Percentiles rank a stretch among this genome's conserved stretches.
Evolutionary conservation across 306 rosid species (phyloP).

Genomic region (Erythrophleum fordii): DNA sequence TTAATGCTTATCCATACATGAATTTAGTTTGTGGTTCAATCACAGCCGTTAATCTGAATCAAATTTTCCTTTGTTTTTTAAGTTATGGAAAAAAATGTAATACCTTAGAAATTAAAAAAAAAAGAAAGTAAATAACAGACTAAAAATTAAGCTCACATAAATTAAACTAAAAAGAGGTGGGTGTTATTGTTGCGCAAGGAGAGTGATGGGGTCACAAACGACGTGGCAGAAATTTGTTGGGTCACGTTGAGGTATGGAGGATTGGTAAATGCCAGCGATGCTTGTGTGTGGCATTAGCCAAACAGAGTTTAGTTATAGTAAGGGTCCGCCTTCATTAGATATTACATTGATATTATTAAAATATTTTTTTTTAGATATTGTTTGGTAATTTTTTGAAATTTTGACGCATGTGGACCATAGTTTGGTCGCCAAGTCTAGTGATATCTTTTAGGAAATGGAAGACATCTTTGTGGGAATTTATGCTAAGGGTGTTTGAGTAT

Average conservation of each 20-base stretch:
- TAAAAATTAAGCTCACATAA: neutral
- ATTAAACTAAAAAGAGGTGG: conserved; percentile 26
- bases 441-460: conserved; percentile 31
- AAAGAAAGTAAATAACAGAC: neutral
- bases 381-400: conserved; percentile 18
- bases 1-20: conserved; percentile 60
- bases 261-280: conserved; percentile 31
- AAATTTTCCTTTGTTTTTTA: too few relatives aligned
- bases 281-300: conserved; percentile 43
- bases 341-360: neutral
- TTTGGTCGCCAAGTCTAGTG: conserved; percentile 34
- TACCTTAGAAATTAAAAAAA: too few relatives aligned
- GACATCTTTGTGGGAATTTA: neutral
- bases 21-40: neutral
- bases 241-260: conserved; percentile 44
- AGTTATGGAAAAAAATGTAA: too few relatives aligned
- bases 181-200: conserved; percentile 37
- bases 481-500: neutral
- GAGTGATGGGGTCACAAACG: neutral
- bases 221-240: conserved; percentile 44
- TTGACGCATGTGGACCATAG: conserved; percentile 33
- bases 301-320: conserved; percentile 25
- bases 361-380: neutral
- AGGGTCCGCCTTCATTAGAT: conserved; percentile 35
- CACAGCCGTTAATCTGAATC: conserved; percentile 8